Percentiles rank a stretch among this genome's conserved stretches.
Evolutionary conservation across 164 flowering plant genomes (phyloP).

Genomic region (Umbellularia californica): DNA sequence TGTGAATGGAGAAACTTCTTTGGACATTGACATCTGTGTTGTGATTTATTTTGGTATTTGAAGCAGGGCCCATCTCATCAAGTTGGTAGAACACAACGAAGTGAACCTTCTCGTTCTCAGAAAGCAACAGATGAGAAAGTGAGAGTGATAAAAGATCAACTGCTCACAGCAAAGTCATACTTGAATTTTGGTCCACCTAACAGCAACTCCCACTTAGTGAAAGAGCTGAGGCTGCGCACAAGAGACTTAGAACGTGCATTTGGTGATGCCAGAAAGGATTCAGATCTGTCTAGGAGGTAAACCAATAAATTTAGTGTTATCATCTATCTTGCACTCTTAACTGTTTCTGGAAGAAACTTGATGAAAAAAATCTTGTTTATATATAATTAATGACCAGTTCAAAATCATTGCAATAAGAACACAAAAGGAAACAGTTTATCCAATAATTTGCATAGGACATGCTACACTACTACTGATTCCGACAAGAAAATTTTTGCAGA

Average conservation of each 20-base stretch:
- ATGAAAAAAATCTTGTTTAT: not conserved
- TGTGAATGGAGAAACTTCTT: not conserved
- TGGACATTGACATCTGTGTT: not conserved
- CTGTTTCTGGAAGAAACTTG: not conserved
- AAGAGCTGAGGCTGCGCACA: slow-evolving; percentile 71
- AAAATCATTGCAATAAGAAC: no score
- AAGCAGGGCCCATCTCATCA: slow-evolving; percentile 33
- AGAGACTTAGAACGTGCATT: slow-evolving; percentile 71
- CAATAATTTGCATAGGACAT: no score
- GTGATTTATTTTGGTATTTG: slow-evolving; percentile 10
- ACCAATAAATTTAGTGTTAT: not conserved
- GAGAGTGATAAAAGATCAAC: slow-evolving; percentile 76
- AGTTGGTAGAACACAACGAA: slow-evolving; percentile 11
- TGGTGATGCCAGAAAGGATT: slow-evolving; percentile 39
- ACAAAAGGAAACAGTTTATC: not conserved
- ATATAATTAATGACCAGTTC: no score
- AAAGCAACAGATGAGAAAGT: slow-evolving; percentile 57
- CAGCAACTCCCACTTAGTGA: slow-evolving; percentile 66
- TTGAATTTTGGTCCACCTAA: slow-evolving; percentile 60
- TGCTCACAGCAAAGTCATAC: slow-evolving; percentile 78
- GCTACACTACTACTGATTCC: not conserved
- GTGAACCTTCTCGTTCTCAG: slow-evolving; percentile 17
- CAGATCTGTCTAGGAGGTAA: slow-evolving; percentile 75
- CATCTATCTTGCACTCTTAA: not conserved
- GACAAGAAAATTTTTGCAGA: slow-evolving; percentile 40